Evolutionary conservation across 2,329 filamentous ascomycete species (phyloP).

Genomic region (Ophiocordyceps australis): DNA sequence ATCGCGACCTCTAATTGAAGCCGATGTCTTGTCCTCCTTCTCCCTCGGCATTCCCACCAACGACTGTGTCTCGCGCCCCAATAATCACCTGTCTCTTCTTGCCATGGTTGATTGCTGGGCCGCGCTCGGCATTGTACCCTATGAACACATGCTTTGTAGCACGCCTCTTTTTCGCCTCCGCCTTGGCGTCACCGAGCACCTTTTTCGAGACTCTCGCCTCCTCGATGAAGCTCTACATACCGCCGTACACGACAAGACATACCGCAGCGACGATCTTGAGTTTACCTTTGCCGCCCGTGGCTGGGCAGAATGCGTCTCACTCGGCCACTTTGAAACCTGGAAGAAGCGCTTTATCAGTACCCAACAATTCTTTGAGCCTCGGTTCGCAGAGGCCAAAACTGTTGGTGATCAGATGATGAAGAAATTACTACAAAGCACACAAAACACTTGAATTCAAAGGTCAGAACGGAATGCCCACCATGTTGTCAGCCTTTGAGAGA

Average conservation of each 20-base stretch:
- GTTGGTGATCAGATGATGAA: slow-evolving; percentile 96
- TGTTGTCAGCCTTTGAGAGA: no score
- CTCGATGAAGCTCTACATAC: slow-evolving; percentile 75
- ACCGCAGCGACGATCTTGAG: slow-evolving; percentile 88
- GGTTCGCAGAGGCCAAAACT: slow-evolving; percentile 73
- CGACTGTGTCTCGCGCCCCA: slow-evolving; percentile 45
- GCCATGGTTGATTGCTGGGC: slow-evolving; percentile 99
- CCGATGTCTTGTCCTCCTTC: slow-evolving; percentile 76
- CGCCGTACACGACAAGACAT: slow-evolving; percentile 76
- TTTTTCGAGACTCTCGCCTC: slow-evolving; percentile 68
- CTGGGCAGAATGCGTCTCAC: slow-evolving; percentile 84
- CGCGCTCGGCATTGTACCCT: slow-evolving; percentile 79
- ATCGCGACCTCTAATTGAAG: slow-evolving; percentile 53
- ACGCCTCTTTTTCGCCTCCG: slow-evolving; percentile 94
- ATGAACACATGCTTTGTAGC: slow-evolving; percentile 99
- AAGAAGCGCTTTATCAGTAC: slow-evolving; percentile 80
- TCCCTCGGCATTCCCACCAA: slow-evolving; percentile 56
- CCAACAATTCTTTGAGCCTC: slow-evolving; percentile 76
- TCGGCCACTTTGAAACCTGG: slow-evolving; percentile 89
- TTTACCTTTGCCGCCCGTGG: slow-evolving; percentile 94
- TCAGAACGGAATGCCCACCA: no score
- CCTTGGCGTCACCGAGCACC: slow-evolving; percentile 90
- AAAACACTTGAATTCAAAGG: slow-evolving; percentile 9
- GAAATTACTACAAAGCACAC: slow-evolving; percentile 72
- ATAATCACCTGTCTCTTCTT: slow-evolving; percentile 84